A percentile compares a stretch with the other conserved stretches of the same genome.
Evolutionary conservation across 345 rosid genomes (phyloP).

Genomic region (Acer saccharum): DNA sequence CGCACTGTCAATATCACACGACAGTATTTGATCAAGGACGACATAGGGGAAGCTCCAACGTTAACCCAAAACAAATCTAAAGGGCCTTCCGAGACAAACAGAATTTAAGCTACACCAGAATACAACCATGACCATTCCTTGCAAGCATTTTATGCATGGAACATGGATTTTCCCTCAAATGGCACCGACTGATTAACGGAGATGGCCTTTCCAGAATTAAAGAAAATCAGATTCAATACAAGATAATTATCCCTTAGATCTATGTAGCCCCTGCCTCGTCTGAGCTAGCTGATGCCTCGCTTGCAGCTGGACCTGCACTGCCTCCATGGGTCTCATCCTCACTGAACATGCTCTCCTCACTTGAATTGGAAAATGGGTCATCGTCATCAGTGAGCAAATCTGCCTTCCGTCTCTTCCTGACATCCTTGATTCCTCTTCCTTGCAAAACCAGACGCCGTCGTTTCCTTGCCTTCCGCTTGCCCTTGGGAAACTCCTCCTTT

Average conservation of each 20-base stretch:
- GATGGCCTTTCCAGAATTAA: background rate
- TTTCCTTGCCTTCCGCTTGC: constrained; percentile 87
- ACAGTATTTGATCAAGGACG: background rate
- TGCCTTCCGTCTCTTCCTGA: constrained; percentile 56
- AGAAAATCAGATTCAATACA: background rate
- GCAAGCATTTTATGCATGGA: background rate
- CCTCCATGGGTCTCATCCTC: constrained; percentile 63
- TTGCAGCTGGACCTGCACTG: constrained; percentile 31
- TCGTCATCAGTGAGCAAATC: constrained; percentile 51
- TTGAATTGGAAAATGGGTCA: constrained; percentile 62
- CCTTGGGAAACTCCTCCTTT: constrained; percentile 88
- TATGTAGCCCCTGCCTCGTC: constrained; percentile 51
- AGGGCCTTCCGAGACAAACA: background rate
- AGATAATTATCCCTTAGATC: background rate
- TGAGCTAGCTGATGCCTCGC: constrained; percentile 65
- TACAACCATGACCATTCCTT: background rate
- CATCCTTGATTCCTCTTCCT: constrained; percentile 78
- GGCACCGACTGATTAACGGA: background rate
- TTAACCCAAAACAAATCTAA: background rate
- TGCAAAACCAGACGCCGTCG: constrained; percentile 73
- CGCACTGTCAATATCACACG: background rate
- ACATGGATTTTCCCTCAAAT: background rate
- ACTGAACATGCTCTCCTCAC: constrained; percentile 72
- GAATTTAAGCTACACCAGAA: background rate
- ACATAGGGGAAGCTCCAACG: background rate